A percentile compares a stretch with the other conserved stretches of the same genome.
phyloP scores from a whole-genome alignment of 192 early-diverging fungal genomes.

The Entomortierella chlamydospora region DNA sequence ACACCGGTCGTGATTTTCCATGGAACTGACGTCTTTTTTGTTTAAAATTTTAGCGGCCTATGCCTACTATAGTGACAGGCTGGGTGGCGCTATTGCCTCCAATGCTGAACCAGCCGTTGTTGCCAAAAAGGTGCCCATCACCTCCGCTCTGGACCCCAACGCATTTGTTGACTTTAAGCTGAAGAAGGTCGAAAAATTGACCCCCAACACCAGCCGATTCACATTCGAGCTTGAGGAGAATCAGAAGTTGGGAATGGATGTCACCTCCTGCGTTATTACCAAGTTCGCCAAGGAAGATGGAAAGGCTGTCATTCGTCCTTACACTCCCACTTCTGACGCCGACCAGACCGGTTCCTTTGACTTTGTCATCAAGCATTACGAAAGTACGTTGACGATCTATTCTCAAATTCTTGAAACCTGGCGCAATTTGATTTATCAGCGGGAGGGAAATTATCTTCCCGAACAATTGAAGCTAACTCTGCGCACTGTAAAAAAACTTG shows the following conservation, averaged over 20 bases:
- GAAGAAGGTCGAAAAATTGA: constrained; percentile 49
- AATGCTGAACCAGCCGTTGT: constrained; percentile 10
- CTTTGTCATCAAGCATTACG: constrained; percentile 79
- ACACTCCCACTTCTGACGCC: constrained; percentile 73
- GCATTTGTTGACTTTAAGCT: constrained; percentile 68
- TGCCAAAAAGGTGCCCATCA: constrained; percentile 20
- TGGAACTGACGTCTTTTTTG: constrained; percentile 1
- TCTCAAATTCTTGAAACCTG: neutral
- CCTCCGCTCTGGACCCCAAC: constrained; percentile 58
- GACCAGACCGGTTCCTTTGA: constrained; percentile 71
- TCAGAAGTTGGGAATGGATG: constrained; percentile 78
- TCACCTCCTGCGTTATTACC: constrained; percentile 79
- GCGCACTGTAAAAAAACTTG: neutral
- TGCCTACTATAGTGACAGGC: constrained; percentile 41
- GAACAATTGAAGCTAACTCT: neutral
- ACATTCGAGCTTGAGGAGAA: constrained; percentile 52
- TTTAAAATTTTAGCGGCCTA: constrained; percentile 32
- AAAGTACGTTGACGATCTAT: constrained; percentile 14
- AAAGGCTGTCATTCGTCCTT: constrained; percentile 78
- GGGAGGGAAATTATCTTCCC: too few species aligned
- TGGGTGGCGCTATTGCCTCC: constrained; percentile 16
- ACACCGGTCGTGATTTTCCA: neutral
- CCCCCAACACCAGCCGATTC: constrained; percentile 38
- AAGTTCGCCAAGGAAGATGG: constrained; percentile 75
- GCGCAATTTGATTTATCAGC: neutral